These are phyloP conservation scores for Termitomyces sp. DNA, from an alignment of 768 basidiomycete species.

Conservation along the genomic window DNA sequence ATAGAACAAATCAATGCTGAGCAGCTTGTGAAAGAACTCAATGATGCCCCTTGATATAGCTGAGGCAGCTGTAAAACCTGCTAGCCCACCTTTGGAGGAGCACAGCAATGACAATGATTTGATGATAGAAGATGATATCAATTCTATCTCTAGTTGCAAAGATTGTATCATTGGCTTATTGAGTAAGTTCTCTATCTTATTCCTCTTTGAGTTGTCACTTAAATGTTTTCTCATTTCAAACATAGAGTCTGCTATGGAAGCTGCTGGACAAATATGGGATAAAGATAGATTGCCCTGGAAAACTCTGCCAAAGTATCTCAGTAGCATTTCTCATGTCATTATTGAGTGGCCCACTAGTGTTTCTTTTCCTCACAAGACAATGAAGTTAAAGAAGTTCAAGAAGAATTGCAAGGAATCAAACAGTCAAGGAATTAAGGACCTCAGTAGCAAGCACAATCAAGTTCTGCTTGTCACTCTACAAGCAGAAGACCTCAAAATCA, in stretches of 20 bases:
- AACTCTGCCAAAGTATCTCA: background rate
- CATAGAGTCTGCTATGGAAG: background rate
- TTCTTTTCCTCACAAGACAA: background rate
- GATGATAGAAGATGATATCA: background rate
- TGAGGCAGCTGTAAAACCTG: background rate
- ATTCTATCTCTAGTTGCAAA: background rate
- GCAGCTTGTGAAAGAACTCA: background rate
- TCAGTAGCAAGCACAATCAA: background rate
- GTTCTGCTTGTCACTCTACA: background rate
- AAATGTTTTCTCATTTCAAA: too few relatives aligned
- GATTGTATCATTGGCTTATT: background rate
- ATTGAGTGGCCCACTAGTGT: background rate
- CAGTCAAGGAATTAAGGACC: background rate
- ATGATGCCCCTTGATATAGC: background rate
- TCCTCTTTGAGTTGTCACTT: too few relatives aligned
- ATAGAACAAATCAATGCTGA: background rate
- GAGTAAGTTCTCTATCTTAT: background rate
- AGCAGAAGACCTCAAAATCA: too few relatives aligned
- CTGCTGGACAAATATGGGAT: background rate
- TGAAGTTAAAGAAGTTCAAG: background rate
- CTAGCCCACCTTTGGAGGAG: background rate
- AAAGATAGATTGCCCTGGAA: background rate
- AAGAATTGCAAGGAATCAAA: background rate
- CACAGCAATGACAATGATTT: background rate
- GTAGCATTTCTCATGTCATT: background rate